Evolutionary conservation across 331 rosid species (phyloP).

Genomic region (Pyrus hybrid): DNA sequence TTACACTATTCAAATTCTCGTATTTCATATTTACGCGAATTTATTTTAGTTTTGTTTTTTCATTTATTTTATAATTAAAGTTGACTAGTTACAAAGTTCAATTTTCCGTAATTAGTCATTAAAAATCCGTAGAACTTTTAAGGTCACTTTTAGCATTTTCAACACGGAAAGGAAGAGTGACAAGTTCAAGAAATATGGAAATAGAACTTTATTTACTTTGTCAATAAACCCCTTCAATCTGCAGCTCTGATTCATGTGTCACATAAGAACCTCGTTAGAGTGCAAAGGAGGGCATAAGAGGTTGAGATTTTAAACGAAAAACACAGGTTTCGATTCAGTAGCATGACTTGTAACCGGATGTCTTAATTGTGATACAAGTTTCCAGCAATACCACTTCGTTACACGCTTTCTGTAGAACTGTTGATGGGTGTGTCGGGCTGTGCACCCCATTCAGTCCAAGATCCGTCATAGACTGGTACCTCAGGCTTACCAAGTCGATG

Average conservation of each 20-base stretch:
- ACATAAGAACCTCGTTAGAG: not conserved
- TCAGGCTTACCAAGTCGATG: constrained; percentile 76
- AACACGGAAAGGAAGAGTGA: not conserved
- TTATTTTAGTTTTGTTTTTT: too few relatives aligned
- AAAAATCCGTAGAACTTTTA: too few relatives aligned
- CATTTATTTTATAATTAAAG: too few relatives aligned
- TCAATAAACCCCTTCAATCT: not conserved
- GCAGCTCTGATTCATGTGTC: not conserved
- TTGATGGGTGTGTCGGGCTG: constrained; percentile 69
- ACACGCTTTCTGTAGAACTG: constrained; percentile 12
- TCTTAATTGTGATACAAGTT: not conserved
- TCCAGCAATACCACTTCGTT: not conserved
- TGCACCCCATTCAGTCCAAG: constrained; percentile 99
- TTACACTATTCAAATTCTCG: too few relatives aligned
- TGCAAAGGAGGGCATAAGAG: not conserved
- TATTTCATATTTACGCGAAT: too few relatives aligned
- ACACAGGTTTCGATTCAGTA: not conserved
- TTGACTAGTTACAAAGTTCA: not conserved
- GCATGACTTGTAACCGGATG: not conserved
- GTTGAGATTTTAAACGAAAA: not conserved
- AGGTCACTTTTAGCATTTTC: not conserved
- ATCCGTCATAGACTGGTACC: constrained; percentile 86
- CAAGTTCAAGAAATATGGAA: not conserved
- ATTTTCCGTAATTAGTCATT: not conserved
- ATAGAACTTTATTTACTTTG: not conserved